Base-by-base conservation (phyloP, 176 grass and related monocot genomes). In the Aechmea fasciata region DNA sequence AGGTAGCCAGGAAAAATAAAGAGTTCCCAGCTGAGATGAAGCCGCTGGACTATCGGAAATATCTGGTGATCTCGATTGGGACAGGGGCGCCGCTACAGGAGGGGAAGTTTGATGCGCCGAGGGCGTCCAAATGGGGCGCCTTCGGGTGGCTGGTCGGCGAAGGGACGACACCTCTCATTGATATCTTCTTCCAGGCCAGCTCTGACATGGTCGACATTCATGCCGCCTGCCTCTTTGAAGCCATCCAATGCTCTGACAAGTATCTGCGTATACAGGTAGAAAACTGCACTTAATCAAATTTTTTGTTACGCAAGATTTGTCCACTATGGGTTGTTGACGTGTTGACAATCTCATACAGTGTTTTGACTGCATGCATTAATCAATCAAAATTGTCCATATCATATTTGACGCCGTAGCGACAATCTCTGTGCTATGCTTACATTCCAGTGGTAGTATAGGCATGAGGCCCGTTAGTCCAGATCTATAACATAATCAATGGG, bases 171-270 rank as follows among this genome's bases (percentile, higher is more conserved):
- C 71, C 71, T 3, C 10, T 73, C 19, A 63, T 73, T 48, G 71
- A 73, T 22, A 50, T 29, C 41, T 73, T 73, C 29, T 49, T 49
- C 17, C 57, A 73, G 26, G 71, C 29, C 20, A 63, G 71, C n/a
- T 22, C 29, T 59, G 71, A 73, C 9, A 59, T 73, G 22, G 71
- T 73, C 15, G 55, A 73, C 15, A 71, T 57, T 26, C 51, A 71
- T 12, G 52, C 25, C 15, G 24, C 69, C 11, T 15, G 15, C 11
- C 24, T 71, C 7, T 71, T 57, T 24, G 13, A 71, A 22, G 17
- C 69, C 3, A 49, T 52, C 3, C 11, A 57, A 8, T 71, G 51
- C 24, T 10, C 29, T 7, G 3, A 54, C 18, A 57, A 28, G 18
- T 71, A 71, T 18, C 12, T 71, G 5, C 19, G 10, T 3, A 71